These are phyloP conservation scores for Actinomortierella wolfii DNA, from an alignment of 371 early-diverging fungal species.

Conservation along the genomic window DNA sequence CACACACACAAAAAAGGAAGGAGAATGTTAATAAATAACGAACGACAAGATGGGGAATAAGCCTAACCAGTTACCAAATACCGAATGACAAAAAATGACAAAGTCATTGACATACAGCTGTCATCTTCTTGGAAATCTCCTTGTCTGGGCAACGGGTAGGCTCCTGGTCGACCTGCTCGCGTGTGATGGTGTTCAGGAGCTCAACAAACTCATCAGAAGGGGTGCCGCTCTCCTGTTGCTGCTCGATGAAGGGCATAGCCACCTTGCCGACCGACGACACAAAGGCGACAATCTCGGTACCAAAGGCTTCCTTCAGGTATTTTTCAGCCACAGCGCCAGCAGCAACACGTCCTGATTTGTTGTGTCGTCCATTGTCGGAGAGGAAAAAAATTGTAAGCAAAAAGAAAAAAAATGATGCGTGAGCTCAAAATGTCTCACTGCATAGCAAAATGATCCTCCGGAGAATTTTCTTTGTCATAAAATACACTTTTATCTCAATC, in stretches of 20 bases:
- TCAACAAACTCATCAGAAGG: slow-evolving; percentile 67
- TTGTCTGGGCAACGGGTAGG: slow-evolving; percentile 80
- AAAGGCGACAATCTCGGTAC: slow-evolving; percentile 95
- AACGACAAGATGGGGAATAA: background rate
- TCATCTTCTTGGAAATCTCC: slow-evolving; percentile 64
- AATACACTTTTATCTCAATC: too few relatives aligned
- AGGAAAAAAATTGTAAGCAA: too few relatives aligned
- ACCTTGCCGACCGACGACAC: slow-evolving; percentile 88
- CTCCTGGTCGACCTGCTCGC: slow-evolving; percentile 75
- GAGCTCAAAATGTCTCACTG: too few relatives aligned
- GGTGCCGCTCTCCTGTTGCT: slow-evolving; percentile 51
- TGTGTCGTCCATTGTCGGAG: background rate
- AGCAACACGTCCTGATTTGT: slow-evolving; percentile 81
- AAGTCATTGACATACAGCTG: slow-evolving; percentile 67
- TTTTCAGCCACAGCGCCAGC: slow-evolving; percentile 97
- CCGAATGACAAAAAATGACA: too few relatives aligned
- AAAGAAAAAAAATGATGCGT: background rate
- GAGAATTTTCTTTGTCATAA: too few relatives aligned
- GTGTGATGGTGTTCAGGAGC: slow-evolving; percentile 69
- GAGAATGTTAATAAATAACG: background rate
- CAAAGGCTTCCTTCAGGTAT: slow-evolving; percentile 77
- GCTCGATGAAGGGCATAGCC: slow-evolving; percentile 71
- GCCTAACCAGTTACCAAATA: background rate
- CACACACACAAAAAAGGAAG: background rate
- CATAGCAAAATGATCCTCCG: too few relatives aligned